A percentile compares a stretch with the other conserved stretches of the same genome.
Evolutionary conservation across 306 rosid genomes (phyloP).

Genomic region (Cajanus cajan): DNA sequence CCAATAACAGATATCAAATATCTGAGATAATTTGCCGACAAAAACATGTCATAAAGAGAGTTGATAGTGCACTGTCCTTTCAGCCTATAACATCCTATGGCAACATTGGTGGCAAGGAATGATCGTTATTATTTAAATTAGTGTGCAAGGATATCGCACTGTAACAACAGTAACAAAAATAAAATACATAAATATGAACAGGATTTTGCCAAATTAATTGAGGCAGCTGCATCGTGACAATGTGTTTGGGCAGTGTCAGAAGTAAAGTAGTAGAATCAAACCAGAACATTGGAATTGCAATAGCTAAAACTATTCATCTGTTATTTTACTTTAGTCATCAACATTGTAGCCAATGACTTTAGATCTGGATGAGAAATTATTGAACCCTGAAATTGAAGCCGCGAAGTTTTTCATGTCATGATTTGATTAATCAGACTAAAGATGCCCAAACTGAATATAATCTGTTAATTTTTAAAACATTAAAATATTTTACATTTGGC

Average conservation of each 20-base stretch:
- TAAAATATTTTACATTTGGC: not conserved
- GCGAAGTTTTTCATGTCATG: not conserved
- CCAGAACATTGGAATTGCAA: not conserved
- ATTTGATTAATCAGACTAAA: not conserved
- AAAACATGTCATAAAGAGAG: constrained; percentile 9
- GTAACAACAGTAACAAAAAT: not conserved
- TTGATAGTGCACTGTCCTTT: constrained; percentile 22
- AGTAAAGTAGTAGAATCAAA: not conserved
- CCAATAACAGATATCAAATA: not conserved
- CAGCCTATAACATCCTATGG: not conserved
- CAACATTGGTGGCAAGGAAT: constrained; percentile 4
- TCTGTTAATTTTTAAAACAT: not conserved
- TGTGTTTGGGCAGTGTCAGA: not conserved
- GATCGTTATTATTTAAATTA: not conserved
- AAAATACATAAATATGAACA: not conserved
- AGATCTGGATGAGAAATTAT: not conserved
- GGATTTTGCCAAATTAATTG: constrained; percentile 6
- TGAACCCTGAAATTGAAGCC: not conserved
- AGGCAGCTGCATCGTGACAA: not conserved
- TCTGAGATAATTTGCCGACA: constrained; percentile 14
- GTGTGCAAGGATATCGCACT: constrained; percentile 15
- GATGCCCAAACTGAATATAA: not conserved
- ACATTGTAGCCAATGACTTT: not conserved
- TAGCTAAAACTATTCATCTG: not conserved
- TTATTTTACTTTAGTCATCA: not conserved